These are phyloP conservation scores for Dryadomyces quercivorus DNA, from an alignment of 2,329 filamentous ascomycete genomes.

Conservation along the genomic window DNA sequence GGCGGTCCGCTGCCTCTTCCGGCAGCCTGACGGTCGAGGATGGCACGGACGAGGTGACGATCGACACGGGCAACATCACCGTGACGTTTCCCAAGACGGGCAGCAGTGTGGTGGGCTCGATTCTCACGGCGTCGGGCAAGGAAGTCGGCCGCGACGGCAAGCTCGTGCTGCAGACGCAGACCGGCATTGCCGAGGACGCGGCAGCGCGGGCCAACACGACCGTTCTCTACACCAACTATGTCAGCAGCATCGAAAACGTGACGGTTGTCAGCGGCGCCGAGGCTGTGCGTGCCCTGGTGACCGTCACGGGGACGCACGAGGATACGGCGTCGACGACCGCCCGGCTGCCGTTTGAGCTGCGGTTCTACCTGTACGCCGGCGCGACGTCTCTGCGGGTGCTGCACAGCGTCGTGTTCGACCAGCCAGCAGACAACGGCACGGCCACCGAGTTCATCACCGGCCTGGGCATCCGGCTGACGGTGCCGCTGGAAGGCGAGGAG, in stretches of 20 bases:
- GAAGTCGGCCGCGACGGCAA: conserved; percentile 32
- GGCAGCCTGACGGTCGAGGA: too few relatives aligned
- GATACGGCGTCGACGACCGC: conserved; percentile 18
- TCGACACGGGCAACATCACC: conserved; percentile 30
- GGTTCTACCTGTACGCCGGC: conserved; percentile 47
- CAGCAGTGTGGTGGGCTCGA: conserved; percentile 23
- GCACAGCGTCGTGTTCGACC: conserved; percentile 38
- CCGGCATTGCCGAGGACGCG: conserved; percentile 24
- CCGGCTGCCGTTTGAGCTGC: conserved; percentile 38
- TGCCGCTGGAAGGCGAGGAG: conserved; percentile 33
- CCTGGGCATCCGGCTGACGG: conserved; percentile 42
- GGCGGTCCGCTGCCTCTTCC: too few relatives aligned
- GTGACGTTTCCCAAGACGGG: conserved; percentile 31
- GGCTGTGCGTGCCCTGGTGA: conserved; percentile 18
- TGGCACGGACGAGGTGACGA: conserved; percentile 7
- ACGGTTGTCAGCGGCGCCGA: conserved; percentile 28
- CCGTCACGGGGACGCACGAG: background rate
- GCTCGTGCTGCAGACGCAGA: conserved; percentile 40
- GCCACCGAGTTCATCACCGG: conserved; percentile 16
- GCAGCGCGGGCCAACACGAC: too few relatives aligned
- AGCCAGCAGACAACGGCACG: conserved; percentile 25
- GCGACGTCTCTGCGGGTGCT: conserved; percentile 42
- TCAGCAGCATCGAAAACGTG: conserved; percentile 13
- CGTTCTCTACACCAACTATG: too few relatives aligned
- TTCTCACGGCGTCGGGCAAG: conserved; percentile 20